These are phyloP conservation scores for Trametes cinnabarina DNA, from an alignment of 768 basidiomycete species.

Conservation along the genomic window DNA sequence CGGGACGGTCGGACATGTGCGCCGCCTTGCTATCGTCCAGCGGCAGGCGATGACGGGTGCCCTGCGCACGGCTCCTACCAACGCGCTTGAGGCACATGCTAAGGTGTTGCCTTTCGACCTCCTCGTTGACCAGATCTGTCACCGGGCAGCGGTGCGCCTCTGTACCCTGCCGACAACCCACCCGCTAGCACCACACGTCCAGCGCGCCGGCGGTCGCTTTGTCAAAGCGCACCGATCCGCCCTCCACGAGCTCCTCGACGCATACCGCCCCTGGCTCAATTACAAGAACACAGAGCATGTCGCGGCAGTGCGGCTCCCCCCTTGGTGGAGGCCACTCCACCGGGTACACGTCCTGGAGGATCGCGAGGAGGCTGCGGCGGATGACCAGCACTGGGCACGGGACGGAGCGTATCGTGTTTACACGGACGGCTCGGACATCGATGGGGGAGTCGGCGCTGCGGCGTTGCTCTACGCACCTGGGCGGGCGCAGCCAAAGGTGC, in stretches of 20 bases:
- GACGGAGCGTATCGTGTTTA: conserved; percentile 17
- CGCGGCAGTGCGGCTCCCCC: conserved; percentile 1
- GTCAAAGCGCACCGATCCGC: conserved; percentile 20
- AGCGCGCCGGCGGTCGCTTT: neutral
- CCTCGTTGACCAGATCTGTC: conserved; percentile 14
- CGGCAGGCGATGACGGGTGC: conserved; percentile 28
- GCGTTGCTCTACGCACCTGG: conserved; percentile 25
- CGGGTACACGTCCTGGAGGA: neutral
- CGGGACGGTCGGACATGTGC: conserved; percentile 3
- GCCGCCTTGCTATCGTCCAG: conserved; percentile 22
- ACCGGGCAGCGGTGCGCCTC: conserved; percentile 15
- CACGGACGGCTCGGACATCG: conserved; percentile 31
- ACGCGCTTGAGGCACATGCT: conserved; percentile 23
- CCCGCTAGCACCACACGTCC: conserved; percentile 16
- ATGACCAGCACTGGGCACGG: neutral
- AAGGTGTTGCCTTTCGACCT: conserved; percentile 22
- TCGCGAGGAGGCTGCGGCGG: conserved; percentile 7
- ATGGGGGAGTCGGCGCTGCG: conserved; percentile 30
- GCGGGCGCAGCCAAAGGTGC: neutral
- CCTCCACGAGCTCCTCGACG: conserved; percentile 24
- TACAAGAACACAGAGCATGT: conserved; percentile 19
- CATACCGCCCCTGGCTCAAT: conserved; percentile 14
- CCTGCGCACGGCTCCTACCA: conserved; percentile 23
- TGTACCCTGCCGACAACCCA: conserved; percentile 23
- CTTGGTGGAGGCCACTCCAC: conserved; percentile 7